Base-by-base conservation (phyloP, 2,329 filamentous ascomycete genomes). In the Nannizziopsis arthrosporioides region DNA sequence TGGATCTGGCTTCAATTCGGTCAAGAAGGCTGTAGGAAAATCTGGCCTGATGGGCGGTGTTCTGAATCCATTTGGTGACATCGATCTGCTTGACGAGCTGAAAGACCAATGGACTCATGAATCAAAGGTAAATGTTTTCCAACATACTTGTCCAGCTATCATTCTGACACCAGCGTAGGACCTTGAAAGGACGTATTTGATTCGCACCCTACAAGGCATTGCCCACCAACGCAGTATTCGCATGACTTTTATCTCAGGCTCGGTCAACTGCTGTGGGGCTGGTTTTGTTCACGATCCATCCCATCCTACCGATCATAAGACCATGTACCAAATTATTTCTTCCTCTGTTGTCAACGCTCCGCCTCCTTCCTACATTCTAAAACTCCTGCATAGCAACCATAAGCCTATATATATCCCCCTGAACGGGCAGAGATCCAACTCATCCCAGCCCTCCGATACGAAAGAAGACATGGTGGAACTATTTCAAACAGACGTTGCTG, bases 401-500 rank as follows among this genome's bases (percentile, higher is more conserved):
- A 92, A 90, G 66, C 79, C 85, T 34, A 79, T 96, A 22, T 98
- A 95, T 65, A 76, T 98, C 47, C 92, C 92, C 0, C 75, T 78
- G 47, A 98, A 98, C 65, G 90, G 90, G n/a, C 77, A 81, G 56
- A 73, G 78, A 54, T 76, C 72, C 51, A 74, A 75, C 1, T 80
- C 87, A 49, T 77, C 78, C 7, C 59, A 65, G 55, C 81, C 84
- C 1, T 83, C 82, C 1, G 92, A 98, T 64, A 98, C 92, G 41
- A 96, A 98, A 68, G 92, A 98, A 66, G 92, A 98, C 68, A 98
- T 98, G 92, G 94, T 98, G 85, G 92, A 98, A 71, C 93, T 98
- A 56, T 98, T 98, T 76, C 87, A 92, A 59, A 85, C 83, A 6
- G 92, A 98, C 58, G 87, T 92, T 12, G 86, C 82, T 47, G 90